Evolutionary conservation across 352 stramenopile species (phyloP).

Genomic region (Phytophthora aleatoria): DNA sequence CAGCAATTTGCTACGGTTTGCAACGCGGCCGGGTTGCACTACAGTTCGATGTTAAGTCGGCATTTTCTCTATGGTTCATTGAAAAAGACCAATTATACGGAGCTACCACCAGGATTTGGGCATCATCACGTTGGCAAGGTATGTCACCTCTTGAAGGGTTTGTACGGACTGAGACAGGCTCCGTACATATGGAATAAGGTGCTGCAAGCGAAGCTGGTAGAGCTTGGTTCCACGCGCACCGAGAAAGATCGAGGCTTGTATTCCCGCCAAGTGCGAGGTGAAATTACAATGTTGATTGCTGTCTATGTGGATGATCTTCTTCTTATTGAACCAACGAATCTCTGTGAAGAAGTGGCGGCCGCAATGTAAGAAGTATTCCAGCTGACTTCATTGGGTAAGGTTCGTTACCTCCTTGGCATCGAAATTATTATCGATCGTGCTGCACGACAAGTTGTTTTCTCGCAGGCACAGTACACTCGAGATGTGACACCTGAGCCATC

Average conservation of each 20-base stretch:
- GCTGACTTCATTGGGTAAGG: constrained; percentile 12
- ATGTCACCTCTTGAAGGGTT: background rate
- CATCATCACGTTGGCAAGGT: constrained; percentile 3
- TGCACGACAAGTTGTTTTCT: constrained; percentile 14
- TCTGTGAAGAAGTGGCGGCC: constrained; percentile 10
- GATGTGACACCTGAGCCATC: constrained; percentile 12
- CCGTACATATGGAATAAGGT: constrained; percentile 21
- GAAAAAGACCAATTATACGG: too few species aligned
- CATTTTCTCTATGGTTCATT: constrained; percentile 25
- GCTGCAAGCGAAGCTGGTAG: constrained; percentile 4
- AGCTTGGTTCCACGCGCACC: constrained; percentile 7
- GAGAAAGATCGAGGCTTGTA: constrained; percentile 21
- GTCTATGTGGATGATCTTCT: constrained; percentile 18
- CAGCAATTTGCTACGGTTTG: constrained; percentile 8
- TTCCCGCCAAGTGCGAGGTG: constrained; percentile 9
- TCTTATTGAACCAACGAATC: constrained; percentile 7
- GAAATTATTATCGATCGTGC: constrained; percentile 15
- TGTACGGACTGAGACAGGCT: constrained; percentile 19
- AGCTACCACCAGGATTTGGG: background rate
- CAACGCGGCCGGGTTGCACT: constrained; percentile 1
- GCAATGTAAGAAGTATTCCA: constrained; percentile 7
- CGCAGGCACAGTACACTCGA: constrained; percentile 1
- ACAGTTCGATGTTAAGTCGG: constrained; percentile 19
- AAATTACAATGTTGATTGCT: constrained; percentile 6
- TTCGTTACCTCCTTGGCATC: constrained; percentile 18